These are phyloP conservation scores for Lathyrus sativus DNA, from an alignment of 306 rosid species.

Conservation along the genomic window DNA sequence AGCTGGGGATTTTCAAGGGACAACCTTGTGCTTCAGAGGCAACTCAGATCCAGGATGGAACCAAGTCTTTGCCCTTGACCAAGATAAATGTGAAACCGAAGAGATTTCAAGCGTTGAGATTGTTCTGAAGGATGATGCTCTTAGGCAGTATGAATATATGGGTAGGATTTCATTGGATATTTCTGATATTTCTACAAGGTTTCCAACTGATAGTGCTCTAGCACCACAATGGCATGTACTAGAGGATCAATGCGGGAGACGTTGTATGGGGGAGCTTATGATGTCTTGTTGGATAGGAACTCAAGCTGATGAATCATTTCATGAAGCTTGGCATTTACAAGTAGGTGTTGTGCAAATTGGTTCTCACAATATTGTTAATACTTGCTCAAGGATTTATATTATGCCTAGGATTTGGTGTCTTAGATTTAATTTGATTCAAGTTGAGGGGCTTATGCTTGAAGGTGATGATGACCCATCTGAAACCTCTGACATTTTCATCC, in stretches of 20 bases:
- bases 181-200: slow-evolving; percentile 35
- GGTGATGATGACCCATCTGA: slow-evolving; percentile 30
- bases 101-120: slow-evolving; percentile 37
- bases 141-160: not conserved
- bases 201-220: slow-evolving; percentile 40
- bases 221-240: slow-evolving; percentile 38
- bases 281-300: slow-evolving; percentile 48
- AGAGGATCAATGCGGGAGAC: slow-evolving; percentile 27
- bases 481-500: slow-evolving; percentile 36
- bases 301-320: slow-evolving; percentile 45
- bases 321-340: slow-evolving; percentile 40
- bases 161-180: slow-evolving; percentile 27
- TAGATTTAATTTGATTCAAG: slow-evolving; percentile 38
- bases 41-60: slow-evolving; percentile 41
- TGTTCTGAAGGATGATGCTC: slow-evolving; percentile 13
- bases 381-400: slow-evolving; percentile 34
- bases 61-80: slow-evolving; percentile 45
- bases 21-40: slow-evolving; percentile 13
- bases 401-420: slow-evolving; percentile 45
- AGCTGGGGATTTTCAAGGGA: slow-evolving; percentile 32
- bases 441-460: slow-evolving; percentile 29
- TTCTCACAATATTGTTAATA: slow-evolving; percentile 1
- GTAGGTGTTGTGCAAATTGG: slow-evolving; percentile 4
- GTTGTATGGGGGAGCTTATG: slow-evolving; percentile 39
- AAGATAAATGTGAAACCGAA: slow-evolving; percentile 13